Conservation (phyloP, 768 basidiomycete genomes). For the Cyclocybe cylindracea region DNA sequence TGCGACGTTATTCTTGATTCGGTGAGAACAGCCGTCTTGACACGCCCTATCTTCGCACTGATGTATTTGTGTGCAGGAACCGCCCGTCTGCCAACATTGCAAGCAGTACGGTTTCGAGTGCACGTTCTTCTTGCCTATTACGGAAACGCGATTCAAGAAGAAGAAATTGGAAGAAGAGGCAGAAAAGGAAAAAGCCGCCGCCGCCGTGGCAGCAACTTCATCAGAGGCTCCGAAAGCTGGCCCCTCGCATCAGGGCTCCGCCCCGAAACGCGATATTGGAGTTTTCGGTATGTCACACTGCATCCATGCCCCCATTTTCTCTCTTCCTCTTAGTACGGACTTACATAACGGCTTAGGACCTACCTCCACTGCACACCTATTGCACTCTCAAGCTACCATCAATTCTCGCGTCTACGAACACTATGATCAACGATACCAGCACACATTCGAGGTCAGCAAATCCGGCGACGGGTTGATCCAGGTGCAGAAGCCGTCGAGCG, state of each 20-base stretch:
- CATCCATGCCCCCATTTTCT: conserved; percentile 13
- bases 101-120: conserved; percentile 93
- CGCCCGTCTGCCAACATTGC: conserved; percentile 90
- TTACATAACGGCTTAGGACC: conserved; percentile 68
- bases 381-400: conserved; percentile 89
- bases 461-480: conserved; percentile 87
- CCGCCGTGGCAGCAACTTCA: conserved; percentile 8
- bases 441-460: conserved; percentile 83
- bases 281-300: conserved; percentile 55
- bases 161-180: conserved; percentile 80
- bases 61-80: conserved; percentile 41
- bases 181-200: conserved; percentile 36
- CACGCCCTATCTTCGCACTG: conserved; percentile 1
- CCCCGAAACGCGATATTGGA: conserved; percentile 54
- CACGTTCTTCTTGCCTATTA: conserved; percentile 97
- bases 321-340: conserved; percentile 33
- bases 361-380: conserved; percentile 80
- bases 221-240: conserved; percentile 30
- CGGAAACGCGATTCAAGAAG: conserved; percentile 98
- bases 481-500: conserved; percentile 62
- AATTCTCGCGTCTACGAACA: conserved; percentile 83
- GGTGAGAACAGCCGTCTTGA: conserved; percentile 20
- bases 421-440: conserved; percentile 87
- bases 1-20: conserved; percentile 85
- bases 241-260: conserved; percentile 45